Conservation (phyloP, 1,284 basidiomycete genomes). For the Apiotrichum laibachii region DNA sequence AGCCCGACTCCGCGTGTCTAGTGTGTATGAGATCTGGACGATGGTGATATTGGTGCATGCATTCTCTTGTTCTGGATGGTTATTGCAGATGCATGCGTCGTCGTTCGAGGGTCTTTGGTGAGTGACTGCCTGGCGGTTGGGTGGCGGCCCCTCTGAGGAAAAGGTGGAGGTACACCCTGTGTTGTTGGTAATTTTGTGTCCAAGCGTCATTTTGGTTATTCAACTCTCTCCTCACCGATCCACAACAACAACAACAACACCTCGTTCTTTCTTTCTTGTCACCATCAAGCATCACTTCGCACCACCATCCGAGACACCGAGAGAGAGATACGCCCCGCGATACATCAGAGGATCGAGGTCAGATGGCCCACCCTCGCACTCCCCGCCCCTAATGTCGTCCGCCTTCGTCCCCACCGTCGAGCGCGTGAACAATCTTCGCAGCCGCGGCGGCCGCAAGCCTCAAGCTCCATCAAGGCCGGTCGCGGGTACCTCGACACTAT, state of each 20-base stretch:
- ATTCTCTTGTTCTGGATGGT: background rate
- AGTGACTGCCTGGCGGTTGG: background rate
- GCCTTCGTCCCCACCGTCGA: constrained; percentile 4
- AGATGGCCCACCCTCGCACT: too few relatives aligned
- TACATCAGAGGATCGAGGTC: too few relatives aligned
- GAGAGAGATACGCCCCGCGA: too few relatives aligned
- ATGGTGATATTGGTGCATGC: background rate
- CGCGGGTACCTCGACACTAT: background rate
- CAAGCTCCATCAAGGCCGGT: background rate
- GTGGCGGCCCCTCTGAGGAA: background rate
- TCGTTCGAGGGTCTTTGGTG: background rate
- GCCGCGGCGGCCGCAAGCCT: background rate
- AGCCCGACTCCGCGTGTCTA: background rate
- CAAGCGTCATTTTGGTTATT: background rate
- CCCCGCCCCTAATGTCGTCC: background rate
- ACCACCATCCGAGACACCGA: too few relatives aligned
- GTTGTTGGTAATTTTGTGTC: background rate
- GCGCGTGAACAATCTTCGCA: background rate
- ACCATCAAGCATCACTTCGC: too few relatives aligned
- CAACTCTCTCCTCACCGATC: background rate
- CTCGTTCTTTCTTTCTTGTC: too few relatives aligned
- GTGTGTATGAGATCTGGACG: background rate
- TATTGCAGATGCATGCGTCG: background rate
- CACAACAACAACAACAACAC: background rate
- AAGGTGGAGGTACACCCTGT: constrained; percentile 10